These are phyloP conservation scores for Auricularia cornea DNA, from an alignment of 768 basidiomycete genomes.

Conservation along the genomic window DNA sequence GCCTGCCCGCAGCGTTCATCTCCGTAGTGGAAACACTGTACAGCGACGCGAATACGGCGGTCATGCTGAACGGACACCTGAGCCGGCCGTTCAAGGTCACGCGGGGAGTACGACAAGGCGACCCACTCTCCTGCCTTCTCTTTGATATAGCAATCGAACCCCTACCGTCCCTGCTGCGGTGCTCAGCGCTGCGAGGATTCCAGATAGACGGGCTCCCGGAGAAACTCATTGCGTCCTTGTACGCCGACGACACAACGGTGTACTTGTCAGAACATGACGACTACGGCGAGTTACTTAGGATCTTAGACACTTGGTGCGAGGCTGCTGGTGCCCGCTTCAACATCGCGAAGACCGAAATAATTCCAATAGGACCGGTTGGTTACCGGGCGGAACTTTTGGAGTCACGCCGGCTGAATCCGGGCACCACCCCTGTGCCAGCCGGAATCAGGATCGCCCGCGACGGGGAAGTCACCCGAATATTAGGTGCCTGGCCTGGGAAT, in stretches of 20 bases:
- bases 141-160: conserved; percentile 36
- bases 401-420: no score
- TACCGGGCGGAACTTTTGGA: no score
- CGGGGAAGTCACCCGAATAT: no score
- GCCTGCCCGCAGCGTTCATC: conserved; percentile 12
- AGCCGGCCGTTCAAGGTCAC: conserved; percentile 18
- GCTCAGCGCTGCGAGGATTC: conserved; percentile 15
- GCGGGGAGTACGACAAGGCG: conserved; percentile 30
- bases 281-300: no score
- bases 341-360: conserved; percentile 29
- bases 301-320: conserved; percentile 32
- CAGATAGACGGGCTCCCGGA: conserved; percentile 8
- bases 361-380: conserved; percentile 17
- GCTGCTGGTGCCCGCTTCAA: conserved; percentile 37
- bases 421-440: no score
- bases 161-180: conserved; percentile 24
- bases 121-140: conserved; percentile 32
- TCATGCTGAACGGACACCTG: conserved; percentile 26
- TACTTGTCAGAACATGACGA: conserved; percentile 24
- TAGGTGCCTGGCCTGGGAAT: no score
- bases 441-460: no score
- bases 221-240: conserved; percentile 14
- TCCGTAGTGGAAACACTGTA: conserved; percentile 23
- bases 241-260: conserved; percentile 35
- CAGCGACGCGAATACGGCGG: conserved; percentile 16